Evolutionary conservation across 2,329 filamentous ascomycete species (phyloP), one percentile per base, ranked within the genome.

Genomic region (Diplodia mutila): DNA sequence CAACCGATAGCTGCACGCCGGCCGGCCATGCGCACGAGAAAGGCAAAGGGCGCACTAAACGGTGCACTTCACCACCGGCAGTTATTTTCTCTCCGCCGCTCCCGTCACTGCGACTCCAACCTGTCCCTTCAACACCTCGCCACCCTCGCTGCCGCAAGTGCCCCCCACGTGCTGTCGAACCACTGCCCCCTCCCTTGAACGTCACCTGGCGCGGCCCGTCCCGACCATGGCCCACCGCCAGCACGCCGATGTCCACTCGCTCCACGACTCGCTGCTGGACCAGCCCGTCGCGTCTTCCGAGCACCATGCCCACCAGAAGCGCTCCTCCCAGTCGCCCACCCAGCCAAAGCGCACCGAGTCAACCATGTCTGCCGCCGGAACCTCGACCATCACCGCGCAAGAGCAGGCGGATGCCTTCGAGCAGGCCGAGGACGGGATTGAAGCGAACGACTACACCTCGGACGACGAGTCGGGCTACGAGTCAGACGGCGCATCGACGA

Each of bases 401-500:
- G 69, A 69, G 52, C 57, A 57, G 29, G 69, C 66, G 7, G 69
- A 68, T 21, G 69, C 67, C 14, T 63, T 69, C 48, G 67, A 66
- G 37, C 69, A 69, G 39, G 69, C 69, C n/a, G 69, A 69, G 64
- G 63, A 66, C 12, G 67, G 67, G 9, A 69, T 69, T 37, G 67
- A 68, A 4, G 54, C 63, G 6, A 68, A 61, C 61, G 69, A 59
- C n/a, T 76, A 75, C 66, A 70, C 52, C 29, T 59, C 55, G 39
- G 68, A 68, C n/a, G 69, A 69, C 61, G 69, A 71, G 29, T 65
- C 67, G 8, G 69, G 69, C 69, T 72, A 70, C 68, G 69, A 64
- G 48, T 69, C 67, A 18, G 70, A 71, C 37, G 48, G 51, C 49
- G 70, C 72, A 53, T 75, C 73, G 1, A 72, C 74, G 25, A 77